Conservation (phyloP, 1,139 yeast genomes). For the Taiozyma sp. region DNA sequence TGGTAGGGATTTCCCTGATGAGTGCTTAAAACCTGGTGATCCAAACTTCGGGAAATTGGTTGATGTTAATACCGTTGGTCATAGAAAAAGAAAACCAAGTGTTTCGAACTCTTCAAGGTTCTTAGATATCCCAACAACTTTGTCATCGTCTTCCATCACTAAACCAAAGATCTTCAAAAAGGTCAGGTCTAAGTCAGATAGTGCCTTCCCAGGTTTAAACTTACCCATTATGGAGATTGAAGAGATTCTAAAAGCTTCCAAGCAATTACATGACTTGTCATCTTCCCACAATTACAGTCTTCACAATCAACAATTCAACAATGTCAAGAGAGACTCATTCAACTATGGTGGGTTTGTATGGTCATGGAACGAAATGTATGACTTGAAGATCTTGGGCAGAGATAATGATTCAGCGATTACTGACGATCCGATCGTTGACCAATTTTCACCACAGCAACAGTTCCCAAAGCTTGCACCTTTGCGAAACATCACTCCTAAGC, state of each 20-base stretch:
- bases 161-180: constrained; percentile 6
- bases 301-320: neutral
- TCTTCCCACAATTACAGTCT: constrained; percentile 1
- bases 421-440: constrained; percentile 2
- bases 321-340: constrained; percentile 5
- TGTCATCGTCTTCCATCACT: neutral
- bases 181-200: constrained; percentile 20
- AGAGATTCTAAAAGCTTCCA: constrained; percentile 23
- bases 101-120: neutral
- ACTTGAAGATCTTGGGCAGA: constrained; percentile 17
- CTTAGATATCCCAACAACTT: neutral
- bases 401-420: constrained; percentile 12
- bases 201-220: neutral
- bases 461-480: neutral
- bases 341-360: constrained; percentile 25
- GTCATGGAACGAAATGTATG: constrained; percentile 21
- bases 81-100: constrained; percentile 19
- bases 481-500: neutral
- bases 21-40: constrained; percentile 63
- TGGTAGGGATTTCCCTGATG: constrained; percentile 67
- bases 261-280: constrained; percentile 23
- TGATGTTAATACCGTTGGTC: constrained; percentile 25
- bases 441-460: neutral
- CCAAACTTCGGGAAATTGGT: constrained; percentile 64
- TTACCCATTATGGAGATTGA: constrained; percentile 18